Evolutionary conservation across 495 filamentous ascomycete genomes (phyloP).

Genomic region (Penicillium lividum): DNA sequence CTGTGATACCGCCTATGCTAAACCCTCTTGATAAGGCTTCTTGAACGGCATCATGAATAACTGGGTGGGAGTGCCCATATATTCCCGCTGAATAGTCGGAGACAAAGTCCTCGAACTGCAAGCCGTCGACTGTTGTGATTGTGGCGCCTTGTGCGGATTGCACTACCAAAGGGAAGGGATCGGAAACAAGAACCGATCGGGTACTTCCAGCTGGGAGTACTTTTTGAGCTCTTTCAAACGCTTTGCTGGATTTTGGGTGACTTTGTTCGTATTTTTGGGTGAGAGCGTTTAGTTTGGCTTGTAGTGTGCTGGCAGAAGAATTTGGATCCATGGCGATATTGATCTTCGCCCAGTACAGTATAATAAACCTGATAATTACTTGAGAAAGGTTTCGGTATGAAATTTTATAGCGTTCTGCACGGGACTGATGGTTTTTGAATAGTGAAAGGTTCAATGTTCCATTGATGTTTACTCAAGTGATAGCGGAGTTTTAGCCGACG

Average conservation of each 20-base stretch:
- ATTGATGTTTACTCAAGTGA: no score
- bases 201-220: slow-evolving; percentile 60
- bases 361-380: no score
- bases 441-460: no score
- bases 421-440: no score
- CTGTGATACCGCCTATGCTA: slow-evolving; percentile 12
- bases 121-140: slow-evolving; percentile 39
- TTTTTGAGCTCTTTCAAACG: slow-evolving; percentile 34
- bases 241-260: slow-evolving; percentile 3
- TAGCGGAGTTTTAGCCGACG: no score
- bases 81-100: slow-evolving; percentile 47
- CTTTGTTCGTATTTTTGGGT: background rate
- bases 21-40: slow-evolving; percentile 19
- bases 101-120: slow-evolving; percentile 47
- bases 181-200: slow-evolving; percentile 51
- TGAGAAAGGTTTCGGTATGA: no score
- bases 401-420: no score
- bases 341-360: no score
- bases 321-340: background rate
- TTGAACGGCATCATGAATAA: slow-evolving; percentile 35
- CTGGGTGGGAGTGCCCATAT: slow-evolving; percentile 46
- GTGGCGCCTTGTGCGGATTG: slow-evolving; percentile 35
- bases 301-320: background rate
- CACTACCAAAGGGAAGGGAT: slow-evolving; percentile 53
- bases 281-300: background rate